Conservation (phyloP, 1,284 basidiomycete species). For the Sutorius eximius region DNA sequence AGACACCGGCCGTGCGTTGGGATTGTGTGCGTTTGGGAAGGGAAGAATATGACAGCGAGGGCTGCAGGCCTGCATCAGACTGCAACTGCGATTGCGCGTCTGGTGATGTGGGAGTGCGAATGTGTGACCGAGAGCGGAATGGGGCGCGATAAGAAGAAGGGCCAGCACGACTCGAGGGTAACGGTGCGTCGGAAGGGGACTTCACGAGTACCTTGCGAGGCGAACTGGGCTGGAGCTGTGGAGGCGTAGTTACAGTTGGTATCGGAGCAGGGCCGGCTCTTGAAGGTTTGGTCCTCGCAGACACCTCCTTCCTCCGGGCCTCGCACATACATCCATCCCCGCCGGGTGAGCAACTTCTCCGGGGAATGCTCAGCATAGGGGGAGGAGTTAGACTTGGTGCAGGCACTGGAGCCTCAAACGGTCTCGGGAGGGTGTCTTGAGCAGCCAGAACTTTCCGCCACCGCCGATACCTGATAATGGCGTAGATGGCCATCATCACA, state of each 20-base stretch:
- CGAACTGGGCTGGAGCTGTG: background rate
- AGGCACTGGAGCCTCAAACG: slow-evolving; percentile 20
- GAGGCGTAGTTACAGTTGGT: background rate
- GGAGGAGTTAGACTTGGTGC: background rate
- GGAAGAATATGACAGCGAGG: background rate
- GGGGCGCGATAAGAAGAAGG: slow-evolving; percentile 2
- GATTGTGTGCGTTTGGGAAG: background rate
- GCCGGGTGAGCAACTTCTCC: background rate
- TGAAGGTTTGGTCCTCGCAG: background rate
- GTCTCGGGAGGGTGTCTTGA: slow-evolving; percentile 30
- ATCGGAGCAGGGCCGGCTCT: background rate
- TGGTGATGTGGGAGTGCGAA: background rate
- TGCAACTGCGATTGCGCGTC: background rate
- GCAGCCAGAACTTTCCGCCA: slow-evolving; percentile 11
- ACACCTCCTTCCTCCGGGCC: background rate
- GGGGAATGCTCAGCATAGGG: slow-evolving; percentile 4
- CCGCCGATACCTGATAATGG: slow-evolving; percentile 11
- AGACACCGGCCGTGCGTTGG: background rate
- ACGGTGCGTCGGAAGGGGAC: slow-evolving; percentile 4
- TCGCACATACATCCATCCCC: background rate
- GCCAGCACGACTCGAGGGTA: background rate
- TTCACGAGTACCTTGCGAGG: background rate
- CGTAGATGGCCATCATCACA: slow-evolving; percentile 9
- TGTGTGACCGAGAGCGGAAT: background rate
- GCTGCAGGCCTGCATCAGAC: background rate